Evolutionary conservation across 2,329 filamentous ascomycete species (phyloP).

Genomic region (Lecanicillium sp.): DNA sequence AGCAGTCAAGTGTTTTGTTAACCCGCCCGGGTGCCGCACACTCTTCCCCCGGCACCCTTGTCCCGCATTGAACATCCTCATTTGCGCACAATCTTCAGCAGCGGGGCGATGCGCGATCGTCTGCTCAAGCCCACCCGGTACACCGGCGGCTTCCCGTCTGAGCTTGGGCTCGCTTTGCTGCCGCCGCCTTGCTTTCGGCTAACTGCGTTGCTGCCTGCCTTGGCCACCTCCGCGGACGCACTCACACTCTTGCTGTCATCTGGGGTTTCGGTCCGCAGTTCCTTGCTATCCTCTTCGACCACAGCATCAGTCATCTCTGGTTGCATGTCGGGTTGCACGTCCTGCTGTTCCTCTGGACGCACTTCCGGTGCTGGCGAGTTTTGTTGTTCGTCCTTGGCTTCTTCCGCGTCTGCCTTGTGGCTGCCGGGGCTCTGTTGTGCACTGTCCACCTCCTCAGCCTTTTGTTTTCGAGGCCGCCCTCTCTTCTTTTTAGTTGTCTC

Average conservation of each 20-base stretch:
- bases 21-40: too few species aligned
- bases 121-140: slow-evolving; percentile 46
- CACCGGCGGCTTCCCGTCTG: slow-evolving; percentile 18
- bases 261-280: background rate
- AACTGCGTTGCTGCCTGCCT: slow-evolving; percentile 7
- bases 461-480: slow-evolving; percentile 10
- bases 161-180: slow-evolving; percentile 17
- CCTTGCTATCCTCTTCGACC: background rate
- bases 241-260: too few species aligned
- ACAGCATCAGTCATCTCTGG: too few species aligned
- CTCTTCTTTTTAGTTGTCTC: slow-evolving; percentile 10
- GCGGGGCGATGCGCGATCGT: slow-evolving; percentile 39
- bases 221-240: background rate
- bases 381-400: background rate
- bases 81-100: slow-evolving; percentile 43
- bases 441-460: slow-evolving; percentile 11
- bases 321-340: too few species aligned
- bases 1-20: too few species aligned
- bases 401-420: slow-evolving; percentile 13
- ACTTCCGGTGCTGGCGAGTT: background rate
- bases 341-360: background rate
- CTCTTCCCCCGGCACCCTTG: too few species aligned
- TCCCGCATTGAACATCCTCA: slow-evolving; percentile 10
- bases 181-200: slow-evolving; percentile 1
- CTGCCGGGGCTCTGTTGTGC: background rate